Percentiles rank a stretch among this genome's conserved stretches.
These are phyloP conservation scores for Pyrenochaeta sp. DNA, from an alignment of 2,329 filamentous ascomycete genomes.

Conservation along the genomic window DNA sequence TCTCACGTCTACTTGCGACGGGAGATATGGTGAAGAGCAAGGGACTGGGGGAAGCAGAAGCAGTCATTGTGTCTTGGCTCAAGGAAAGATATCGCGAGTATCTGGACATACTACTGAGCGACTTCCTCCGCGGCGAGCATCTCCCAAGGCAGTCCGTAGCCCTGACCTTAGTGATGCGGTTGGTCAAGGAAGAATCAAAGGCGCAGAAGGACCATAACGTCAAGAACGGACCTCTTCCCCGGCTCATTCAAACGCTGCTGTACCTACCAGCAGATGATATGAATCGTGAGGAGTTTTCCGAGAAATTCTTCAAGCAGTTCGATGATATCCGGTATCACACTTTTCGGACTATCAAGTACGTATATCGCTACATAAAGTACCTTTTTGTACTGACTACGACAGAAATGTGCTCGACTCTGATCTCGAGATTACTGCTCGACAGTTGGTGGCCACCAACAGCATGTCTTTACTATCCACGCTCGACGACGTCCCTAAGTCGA, in stretches of 20 bases:
- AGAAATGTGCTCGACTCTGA: slow-evolving; percentile 40
- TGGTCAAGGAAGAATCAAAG: slow-evolving; percentile 76
- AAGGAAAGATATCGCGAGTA: slow-evolving; percentile 78
- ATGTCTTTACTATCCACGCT: slow-evolving; percentile 72
- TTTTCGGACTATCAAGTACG: slow-evolving; percentile 76
- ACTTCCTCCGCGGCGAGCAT: slow-evolving; percentile 68
- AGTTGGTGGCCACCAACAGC: slow-evolving; percentile 56
- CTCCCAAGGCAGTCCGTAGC: slow-evolving; percentile 71
- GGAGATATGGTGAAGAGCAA: slow-evolving; percentile 74
- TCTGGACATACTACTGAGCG: slow-evolving; percentile 65
- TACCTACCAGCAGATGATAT: slow-evolving; percentile 64
- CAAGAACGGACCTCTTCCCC: slow-evolving; percentile 70
- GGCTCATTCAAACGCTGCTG: slow-evolving; percentile 71
- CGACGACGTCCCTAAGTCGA: slow-evolving; percentile 73
- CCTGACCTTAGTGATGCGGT: slow-evolving; percentile 81
- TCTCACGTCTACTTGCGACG: slow-evolving; percentile 79
- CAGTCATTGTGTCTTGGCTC: slow-evolving; percentile 79
- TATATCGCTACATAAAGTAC: slow-evolving; percentile 17
- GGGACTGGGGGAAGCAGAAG: slow-evolving; percentile 74
- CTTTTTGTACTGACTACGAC: slow-evolving; percentile 2
- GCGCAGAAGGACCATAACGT: slow-evolving; percentile 66
- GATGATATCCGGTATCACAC: slow-evolving; percentile 88
- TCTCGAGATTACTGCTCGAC: slow-evolving; percentile 27
- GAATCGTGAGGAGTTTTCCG: slow-evolving; percentile 75
- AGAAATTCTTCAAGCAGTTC: slow-evolving; percentile 80